Conservation (phyloP, 1,284 basidiomycete genomes). For the Pisolithus thermaeus region DNA sequence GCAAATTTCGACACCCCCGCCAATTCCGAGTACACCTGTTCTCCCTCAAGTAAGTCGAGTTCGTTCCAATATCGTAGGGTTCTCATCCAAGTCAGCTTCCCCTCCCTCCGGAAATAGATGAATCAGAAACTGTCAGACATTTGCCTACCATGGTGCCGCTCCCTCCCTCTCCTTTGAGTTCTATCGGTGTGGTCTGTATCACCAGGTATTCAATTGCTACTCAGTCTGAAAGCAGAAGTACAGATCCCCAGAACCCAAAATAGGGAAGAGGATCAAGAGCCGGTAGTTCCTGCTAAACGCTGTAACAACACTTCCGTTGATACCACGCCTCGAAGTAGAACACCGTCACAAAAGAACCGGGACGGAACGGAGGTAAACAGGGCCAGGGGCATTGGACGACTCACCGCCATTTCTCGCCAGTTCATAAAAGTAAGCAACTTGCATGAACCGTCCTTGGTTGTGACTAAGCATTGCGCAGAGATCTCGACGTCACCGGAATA, state of each 20-base stretch:
- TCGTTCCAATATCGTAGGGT: neutral
- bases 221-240: neutral
- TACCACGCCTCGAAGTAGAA: constrained; percentile 13
- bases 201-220: neutral
- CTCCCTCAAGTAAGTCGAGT: constrained; percentile 8
- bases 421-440: constrained; percentile 14
- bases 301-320: neutral
- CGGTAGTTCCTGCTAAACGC: constrained; percentile 5
- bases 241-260: constrained; percentile 15
- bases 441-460: neutral
- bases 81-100: neutral
- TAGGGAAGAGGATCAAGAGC: neutral
- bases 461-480: constrained; percentile 6
- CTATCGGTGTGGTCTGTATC: constrained; percentile 17
- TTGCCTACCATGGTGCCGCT: constrained; percentile 20
- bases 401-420: constrained; percentile 12
- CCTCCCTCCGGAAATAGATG: constrained; percentile 1
- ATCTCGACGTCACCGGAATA: neutral
- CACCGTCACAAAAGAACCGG: constrained; percentile 1
- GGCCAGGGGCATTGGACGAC: constrained; percentile 1
- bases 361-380: constrained; percentile 4
- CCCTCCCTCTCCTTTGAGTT: constrained; percentile 19
- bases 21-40: neutral
- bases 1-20: constrained; percentile 7
- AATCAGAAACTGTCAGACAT: neutral